Evolutionary conservation across 345 rosid species (phyloP).

Genomic region (Clausena lansium): DNA sequence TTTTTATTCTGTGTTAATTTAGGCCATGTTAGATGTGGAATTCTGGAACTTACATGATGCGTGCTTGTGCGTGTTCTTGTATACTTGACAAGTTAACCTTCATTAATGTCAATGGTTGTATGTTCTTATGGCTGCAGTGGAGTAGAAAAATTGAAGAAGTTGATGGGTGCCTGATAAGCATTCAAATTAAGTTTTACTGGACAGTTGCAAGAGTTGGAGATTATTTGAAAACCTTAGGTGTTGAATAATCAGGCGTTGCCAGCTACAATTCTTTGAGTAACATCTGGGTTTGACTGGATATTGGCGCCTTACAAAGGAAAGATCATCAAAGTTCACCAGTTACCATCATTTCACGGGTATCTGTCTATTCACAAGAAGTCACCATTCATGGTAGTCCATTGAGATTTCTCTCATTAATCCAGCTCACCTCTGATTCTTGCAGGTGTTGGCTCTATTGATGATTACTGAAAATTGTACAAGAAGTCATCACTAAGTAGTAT

Average conservation of each 20-base stretch:
- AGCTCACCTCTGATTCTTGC: background rate
- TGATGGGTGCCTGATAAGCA: slow-evolving; percentile 23
- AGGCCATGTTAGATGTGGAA: background rate
- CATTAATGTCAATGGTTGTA: background rate
- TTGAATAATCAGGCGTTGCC: background rate
- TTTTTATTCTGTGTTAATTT: background rate
- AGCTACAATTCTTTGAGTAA: background rate
- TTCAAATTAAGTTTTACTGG: background rate
- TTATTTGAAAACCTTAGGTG: background rate
- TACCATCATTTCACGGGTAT: background rate
- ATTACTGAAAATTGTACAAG: background rate
- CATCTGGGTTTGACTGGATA: background rate
- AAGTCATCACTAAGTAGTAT: background rate
- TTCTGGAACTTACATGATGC: background rate
- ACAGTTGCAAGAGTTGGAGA: background rate
- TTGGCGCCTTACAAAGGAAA: background rate
- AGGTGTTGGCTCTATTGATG: background rate
- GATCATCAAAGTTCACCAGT: background rate
- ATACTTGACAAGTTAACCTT: background rate
- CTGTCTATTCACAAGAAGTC: background rate
- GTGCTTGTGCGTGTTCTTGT: background rate
- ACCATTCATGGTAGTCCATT: background rate
- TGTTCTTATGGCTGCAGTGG: slow-evolving; percentile 32
- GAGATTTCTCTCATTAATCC: background rate
- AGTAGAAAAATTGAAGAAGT: slow-evolving; percentile 38